These are phyloP conservation scores for Suillus subalutaceus DNA, from an alignment of 768 basidiomycete genomes.

Conservation along the genomic window DNA sequence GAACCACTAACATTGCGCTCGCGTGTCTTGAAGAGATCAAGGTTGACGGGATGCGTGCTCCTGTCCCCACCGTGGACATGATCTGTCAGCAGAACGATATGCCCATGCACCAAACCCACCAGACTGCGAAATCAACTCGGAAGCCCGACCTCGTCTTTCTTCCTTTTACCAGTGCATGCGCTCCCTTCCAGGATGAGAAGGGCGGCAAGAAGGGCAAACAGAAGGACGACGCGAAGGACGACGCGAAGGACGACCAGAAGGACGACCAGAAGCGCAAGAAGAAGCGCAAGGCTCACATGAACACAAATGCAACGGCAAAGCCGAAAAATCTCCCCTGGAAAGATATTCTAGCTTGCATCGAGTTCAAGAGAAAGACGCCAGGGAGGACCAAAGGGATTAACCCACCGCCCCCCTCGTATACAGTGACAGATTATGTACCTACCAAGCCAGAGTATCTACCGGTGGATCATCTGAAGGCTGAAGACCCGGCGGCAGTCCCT, in stretches of 20 bases:
- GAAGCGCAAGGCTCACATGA: background rate
- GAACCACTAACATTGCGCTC: background rate
- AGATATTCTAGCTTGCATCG: background rate
- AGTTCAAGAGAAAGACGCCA: no score
- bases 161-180: background rate
- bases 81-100: background rate
- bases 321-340: background rate
- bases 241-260: no score
- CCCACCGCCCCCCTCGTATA: background rate
- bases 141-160: slow-evolving; percentile 10
- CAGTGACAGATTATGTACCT: background rate
- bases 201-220: background rate
- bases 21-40: slow-evolving; percentile 5
- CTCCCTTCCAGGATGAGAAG: background rate
- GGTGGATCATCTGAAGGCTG: background rate
- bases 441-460: background rate
- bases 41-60: background rate
- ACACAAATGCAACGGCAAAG: background rate
- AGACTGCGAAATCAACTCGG: background rate
- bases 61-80: background rate
- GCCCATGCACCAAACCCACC: background rate
- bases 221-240: no score
- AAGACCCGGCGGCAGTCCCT: background rate
- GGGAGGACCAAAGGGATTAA: background rate
- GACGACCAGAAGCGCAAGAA: no score